A percentile compares a stretch with the other conserved stretches of the same genome.
These are phyloP conservation scores for Fusarium tupiense DNA, from an alignment of 2,329 filamentous ascomycete species.

Conservation along the genomic window DNA sequence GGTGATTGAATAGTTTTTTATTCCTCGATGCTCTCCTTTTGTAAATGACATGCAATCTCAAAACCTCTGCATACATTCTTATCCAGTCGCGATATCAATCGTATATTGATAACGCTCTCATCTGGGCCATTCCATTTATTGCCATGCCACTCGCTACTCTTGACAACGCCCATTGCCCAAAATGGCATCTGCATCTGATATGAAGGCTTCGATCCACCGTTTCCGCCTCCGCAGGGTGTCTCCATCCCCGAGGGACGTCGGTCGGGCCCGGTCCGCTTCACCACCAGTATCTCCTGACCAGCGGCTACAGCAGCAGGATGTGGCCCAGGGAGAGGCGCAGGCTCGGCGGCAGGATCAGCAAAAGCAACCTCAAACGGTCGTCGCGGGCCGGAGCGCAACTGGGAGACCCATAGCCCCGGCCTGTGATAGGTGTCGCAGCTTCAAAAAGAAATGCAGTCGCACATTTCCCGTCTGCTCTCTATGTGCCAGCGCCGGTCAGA, in stretches of 20 bases:
- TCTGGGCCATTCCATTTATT: background rate
- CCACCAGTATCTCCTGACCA: constrained; percentile 34
- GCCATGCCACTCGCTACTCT: constrained; percentile 17
- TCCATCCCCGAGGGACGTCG: constrained; percentile 35
- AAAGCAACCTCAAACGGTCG: background rate
- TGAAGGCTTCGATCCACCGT: constrained; percentile 44
- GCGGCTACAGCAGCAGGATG: constrained; percentile 7
- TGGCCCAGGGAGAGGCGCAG: constrained; percentile 35
- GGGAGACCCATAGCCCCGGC: constrained; percentile 37
- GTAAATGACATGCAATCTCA: background rate
- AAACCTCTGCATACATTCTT: background rate
- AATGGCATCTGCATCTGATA: constrained; percentile 43
- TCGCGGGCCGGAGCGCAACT: background rate
- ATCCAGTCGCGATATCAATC: background rate
- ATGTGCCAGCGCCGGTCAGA: constrained; percentile 52
- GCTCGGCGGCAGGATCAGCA: constrained; percentile 6
- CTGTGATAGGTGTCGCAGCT: constrained; percentile 55
- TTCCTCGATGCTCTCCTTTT: background rate
- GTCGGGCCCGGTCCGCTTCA: constrained; percentile 45
- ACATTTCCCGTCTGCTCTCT: constrained; percentile 53
- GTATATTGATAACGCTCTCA: background rate
- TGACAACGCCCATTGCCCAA: constrained; percentile 15
- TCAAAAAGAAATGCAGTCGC: constrained; percentile 58
- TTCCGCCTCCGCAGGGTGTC: constrained; percentile 41
- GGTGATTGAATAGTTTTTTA: background rate